Base-by-base conservation (phyloP, 805 yeast species). In the Lachancea waltii region DNA sequence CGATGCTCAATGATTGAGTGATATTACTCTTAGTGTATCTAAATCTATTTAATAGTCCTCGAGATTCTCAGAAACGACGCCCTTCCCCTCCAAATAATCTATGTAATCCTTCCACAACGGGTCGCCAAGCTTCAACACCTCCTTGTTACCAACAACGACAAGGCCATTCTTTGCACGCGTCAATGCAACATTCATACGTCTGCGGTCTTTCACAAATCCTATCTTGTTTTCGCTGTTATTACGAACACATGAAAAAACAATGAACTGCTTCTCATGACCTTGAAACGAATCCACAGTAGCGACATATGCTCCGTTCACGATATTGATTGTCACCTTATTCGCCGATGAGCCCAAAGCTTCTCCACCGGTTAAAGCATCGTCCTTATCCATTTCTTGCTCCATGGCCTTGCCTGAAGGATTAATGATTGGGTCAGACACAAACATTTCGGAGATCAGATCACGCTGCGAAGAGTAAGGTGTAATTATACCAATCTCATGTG, bases 251-350 rank as follows among this genome's bases (percentile, higher is more conserved):
- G 92, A 77, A 43, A 86, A 66, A 16, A 87, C 71, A 27, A 86
- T 80, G 41, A 78, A 80, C 51, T 83, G 87, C 62, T 85, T 86
- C 52, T 85, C 95, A 50, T 95, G 70, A 21, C 95, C 95, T 62
- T 86, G 95, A 65, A 86, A 86, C 1, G 95, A 92, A 60, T 86
- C 96, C n/a, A 86, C 82, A 0, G 85, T 60, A 11, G 73, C 68
- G 47, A 75, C 63, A 62, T 70, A 64, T 13, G 72, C 54, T 3
- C 69, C 72, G 37, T 68, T 65, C 27, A 72, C 49, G 23, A 61
- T 61, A 39, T 63, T 62, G 27, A 59, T 52, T 14, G 56, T 53
- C 17, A 45, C 53, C n/a, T 42, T 41, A 31, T 39, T 45, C 11
- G 22, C 37, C 3, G 24, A 17, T 8, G 34, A 37, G 22, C 38